Evolutionary conservation across 2,329 filamentous ascomycete genomes (phyloP).

Genomic region (Ceratocystis ficicola): DNA sequence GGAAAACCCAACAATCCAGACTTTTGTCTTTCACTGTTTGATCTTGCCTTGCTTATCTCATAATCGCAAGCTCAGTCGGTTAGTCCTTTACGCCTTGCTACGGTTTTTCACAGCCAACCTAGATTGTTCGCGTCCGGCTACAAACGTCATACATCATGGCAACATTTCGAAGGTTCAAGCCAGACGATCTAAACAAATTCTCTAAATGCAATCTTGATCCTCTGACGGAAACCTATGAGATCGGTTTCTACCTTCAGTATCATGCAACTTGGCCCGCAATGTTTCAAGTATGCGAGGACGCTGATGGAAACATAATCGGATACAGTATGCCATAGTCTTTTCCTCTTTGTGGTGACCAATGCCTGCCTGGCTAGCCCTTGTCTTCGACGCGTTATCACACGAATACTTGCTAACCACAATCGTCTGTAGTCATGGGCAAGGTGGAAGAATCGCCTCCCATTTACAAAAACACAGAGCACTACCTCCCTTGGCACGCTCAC

Average conservation of each 20-base stretch:
- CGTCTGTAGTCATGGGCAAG: slow-evolving; percentile 83
- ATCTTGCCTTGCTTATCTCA: too few species aligned
- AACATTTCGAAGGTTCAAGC: slow-evolving; percentile 72
- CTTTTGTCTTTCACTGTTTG: too few species aligned
- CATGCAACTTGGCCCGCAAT: slow-evolving; percentile 90
- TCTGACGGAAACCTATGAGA: slow-evolving; percentile 94
- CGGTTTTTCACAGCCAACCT: not conserved
- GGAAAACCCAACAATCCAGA: too few species aligned
- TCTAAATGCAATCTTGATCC: slow-evolving; percentile 93
- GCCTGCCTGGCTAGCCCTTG: slow-evolving; percentile 7
- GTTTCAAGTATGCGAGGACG: slow-evolving; percentile 82
- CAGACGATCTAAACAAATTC: slow-evolving; percentile 74
- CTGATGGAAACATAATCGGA: slow-evolving; percentile 76
- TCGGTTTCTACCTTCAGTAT: slow-evolving; percentile 92
- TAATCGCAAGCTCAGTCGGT: too few species aligned
- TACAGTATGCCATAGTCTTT: slow-evolving; percentile 56
- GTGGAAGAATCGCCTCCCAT: slow-evolving; percentile 73
- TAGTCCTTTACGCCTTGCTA: too few species aligned
- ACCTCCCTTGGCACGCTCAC: slow-evolving; percentile 98
- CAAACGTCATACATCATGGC: slow-evolving; percentile 44
- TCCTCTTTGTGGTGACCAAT: slow-evolving; percentile 8
- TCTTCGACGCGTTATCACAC: too few species aligned
- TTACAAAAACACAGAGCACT: slow-evolving; percentile 66
- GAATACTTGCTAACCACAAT: not conserved
- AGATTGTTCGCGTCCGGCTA: not conserved